Base-by-base conservation (phyloP, 164 flowering plant genomes). In the Platanus orientalis region DNA sequence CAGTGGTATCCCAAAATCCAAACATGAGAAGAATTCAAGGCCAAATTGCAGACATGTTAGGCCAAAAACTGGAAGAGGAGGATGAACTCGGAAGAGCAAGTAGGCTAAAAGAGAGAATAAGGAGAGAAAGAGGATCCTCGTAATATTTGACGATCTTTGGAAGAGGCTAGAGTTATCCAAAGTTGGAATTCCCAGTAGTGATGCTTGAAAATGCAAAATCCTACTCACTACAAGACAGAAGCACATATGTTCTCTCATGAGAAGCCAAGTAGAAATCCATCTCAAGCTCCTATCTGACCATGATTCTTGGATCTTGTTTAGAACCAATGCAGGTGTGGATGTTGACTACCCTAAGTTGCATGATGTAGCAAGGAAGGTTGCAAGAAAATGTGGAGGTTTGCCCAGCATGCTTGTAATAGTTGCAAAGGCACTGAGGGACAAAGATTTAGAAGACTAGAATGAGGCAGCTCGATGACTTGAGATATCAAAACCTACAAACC, bases 121-220 rank as follows among this genome's bases (percentile, higher is more conserved):
- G 34, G 65, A 9, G 51, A 6, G 23, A 21, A 26, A 25, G 2
- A 50, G 4, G 13, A 21, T 51, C 32, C 48, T 62, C 2, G 25
- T 62, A n/a, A 51, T 62, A 21, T 36, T 62, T 0, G 65, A 62
- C 29, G 21, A 62, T 62, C 6, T 62, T 5, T 51, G 57, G 57
- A 20, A 2, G 11, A 19, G 23, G 13, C 21, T 30, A 16, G 32
- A 50, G 7, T 9, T 51, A 17, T 25, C 1, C 2, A 17, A 14
- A 0, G 20, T 62, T 13, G 57, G 65, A 21, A 62, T 62, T 16
- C 57, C 65, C 24, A 1, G 2, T 34, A 16, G 17, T 0, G 42
- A 25, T 21, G 26, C 28, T 10, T 51, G 44, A 6, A 24, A 44
- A 10, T 30, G 42, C 30, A 58, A 58, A 19, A 24, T 58, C 13